Evolutionary conservation across 163 green algal species (phyloP).

Genomic region (Botryococcus braunii): DNA sequence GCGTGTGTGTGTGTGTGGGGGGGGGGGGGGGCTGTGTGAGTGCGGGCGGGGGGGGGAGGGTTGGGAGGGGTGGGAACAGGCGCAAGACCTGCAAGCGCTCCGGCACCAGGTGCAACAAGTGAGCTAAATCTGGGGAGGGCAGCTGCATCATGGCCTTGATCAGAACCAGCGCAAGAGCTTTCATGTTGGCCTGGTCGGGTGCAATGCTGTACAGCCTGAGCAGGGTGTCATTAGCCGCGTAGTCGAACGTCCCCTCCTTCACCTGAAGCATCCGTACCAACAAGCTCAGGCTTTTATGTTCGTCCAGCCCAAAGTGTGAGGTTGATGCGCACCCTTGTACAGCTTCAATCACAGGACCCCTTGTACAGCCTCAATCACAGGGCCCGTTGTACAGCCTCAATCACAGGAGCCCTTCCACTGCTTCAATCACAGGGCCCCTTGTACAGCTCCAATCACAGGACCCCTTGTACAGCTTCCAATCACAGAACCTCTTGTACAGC

Average conservation of each 20-base stretch:
- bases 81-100: conserved; percentile 41
- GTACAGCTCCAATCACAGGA: too few species aligned
- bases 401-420: neutral
- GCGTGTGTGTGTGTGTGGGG: too few species aligned
- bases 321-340: too few species aligned
- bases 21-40: too few species aligned
- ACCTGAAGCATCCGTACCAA: conserved; percentile 23
- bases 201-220: conserved; percentile 58
- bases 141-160: conserved; percentile 53
- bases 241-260: conserved; percentile 28
- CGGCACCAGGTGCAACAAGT: conserved; percentile 46
- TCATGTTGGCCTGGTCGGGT: conserved; percentile 31
- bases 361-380: neutral
- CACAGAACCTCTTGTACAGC: too few species aligned
- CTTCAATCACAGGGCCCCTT: too few species aligned
- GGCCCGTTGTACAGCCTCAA: neutral
- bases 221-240: conserved; percentile 49
- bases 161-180: conserved; percentile 42
- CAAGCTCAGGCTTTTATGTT: neutral
- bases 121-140: conserved; percentile 44
- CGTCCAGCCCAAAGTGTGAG: too few species aligned
- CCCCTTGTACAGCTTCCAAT: too few species aligned
- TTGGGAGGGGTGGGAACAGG: too few species aligned
- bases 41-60: too few species aligned
- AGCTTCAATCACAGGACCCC: too few species aligned